A percentile compares a stretch with the other conserved stretches of the same genome.
Conservation (phyloP, 2,329 filamentous ascomycete genomes). For the Ascocoryne sarcoides region DNA sequence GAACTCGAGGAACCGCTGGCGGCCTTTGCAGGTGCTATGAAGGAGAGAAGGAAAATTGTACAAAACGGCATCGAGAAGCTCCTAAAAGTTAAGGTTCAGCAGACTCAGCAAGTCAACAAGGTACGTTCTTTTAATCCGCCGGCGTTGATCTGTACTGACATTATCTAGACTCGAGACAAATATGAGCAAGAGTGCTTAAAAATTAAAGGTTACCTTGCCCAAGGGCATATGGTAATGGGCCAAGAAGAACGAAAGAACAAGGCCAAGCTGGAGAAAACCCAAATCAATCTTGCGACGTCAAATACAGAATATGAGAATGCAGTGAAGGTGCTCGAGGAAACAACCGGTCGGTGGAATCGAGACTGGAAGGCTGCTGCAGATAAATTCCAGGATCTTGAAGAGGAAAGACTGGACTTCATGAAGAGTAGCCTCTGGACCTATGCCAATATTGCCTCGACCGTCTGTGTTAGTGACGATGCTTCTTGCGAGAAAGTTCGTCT, state of each 20-base stretch:
- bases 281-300: slow-evolving; percentile 84
- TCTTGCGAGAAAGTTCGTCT: slow-evolving; percentile 95
- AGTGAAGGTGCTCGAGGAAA: slow-evolving; percentile 89
- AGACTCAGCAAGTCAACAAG: slow-evolving; percentile 88
- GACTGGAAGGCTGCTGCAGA: slow-evolving; percentile 98
- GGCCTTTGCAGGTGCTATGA: slow-evolving; percentile 90
- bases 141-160: background rate
- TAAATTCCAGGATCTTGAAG: slow-evolving; percentile 98
- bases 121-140: slow-evolving; percentile 34
- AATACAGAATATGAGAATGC: slow-evolving; percentile 91
- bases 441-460: slow-evolving; percentile 92
- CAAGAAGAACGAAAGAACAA: slow-evolving; percentile 99
- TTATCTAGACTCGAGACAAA: slow-evolving; percentile 66
- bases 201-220: slow-evolving; percentile 96
- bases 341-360: slow-evolving; percentile 89
- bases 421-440: slow-evolving; percentile 98
- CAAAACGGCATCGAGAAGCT: slow-evolving; percentile 91
- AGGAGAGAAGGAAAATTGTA: slow-evolving; percentile 93
- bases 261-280: slow-evolving; percentile 96
- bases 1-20: slow-evolving; percentile 89
- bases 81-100: slow-evolving; percentile 84
- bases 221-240: slow-evolving; percentile 99
- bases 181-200: slow-evolving; percentile 97
- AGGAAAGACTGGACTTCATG: slow-evolving; percentile 91
- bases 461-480: slow-evolving; percentile 93